Evolutionary conservation across 345 rosid species (phyloP), one percentile per base, ranked within the genome.

Genomic region (Lepidium aucheri): DNA sequence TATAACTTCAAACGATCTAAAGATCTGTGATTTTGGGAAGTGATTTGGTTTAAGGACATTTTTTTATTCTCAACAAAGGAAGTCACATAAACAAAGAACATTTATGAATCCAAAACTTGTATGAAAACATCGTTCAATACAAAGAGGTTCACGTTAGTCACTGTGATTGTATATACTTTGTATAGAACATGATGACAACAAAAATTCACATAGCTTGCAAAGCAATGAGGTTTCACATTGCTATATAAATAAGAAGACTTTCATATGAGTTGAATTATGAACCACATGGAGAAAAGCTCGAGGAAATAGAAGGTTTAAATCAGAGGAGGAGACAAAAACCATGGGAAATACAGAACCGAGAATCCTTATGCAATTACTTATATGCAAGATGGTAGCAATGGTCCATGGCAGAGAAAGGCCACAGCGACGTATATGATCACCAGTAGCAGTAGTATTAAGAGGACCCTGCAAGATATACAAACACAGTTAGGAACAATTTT

Each of bases 391-490:
- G 97, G 99, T 44, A 94, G 83, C 34, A 86, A 65, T 26, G 83
- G 72, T 60, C 99, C 99, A 9, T 90, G 86, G 82, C 99, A 94
- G 39, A 85, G 82, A 71, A 86, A 84, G 36, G 92, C 91, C 66
- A 86, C 75, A 5, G 82, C 82, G 9, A 90, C 60, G 49, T 93
- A 93, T 63, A 85, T 68, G 68, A 93, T 72, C 77, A 86, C 84
- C 43, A 90, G 46, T 63, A 93, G 82, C 65, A 90, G 28, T 26
- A 93, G 4, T 65, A 93, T 77, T 33, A 86, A 68, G 4, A 82
- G 86, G 60, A 84, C 74, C 83, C 97, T 93, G 89, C 80, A 83
- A 53, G 47, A 16, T 42, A 16, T 42, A 59, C 35, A 65, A 58
- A 22, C 51, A 54, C 32, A 8, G 11, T 72, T 35, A 56, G 8